Evolutionary conservation across 169 alveolate genomes (phyloP).

Genomic region (Babesia caballi): DNA sequence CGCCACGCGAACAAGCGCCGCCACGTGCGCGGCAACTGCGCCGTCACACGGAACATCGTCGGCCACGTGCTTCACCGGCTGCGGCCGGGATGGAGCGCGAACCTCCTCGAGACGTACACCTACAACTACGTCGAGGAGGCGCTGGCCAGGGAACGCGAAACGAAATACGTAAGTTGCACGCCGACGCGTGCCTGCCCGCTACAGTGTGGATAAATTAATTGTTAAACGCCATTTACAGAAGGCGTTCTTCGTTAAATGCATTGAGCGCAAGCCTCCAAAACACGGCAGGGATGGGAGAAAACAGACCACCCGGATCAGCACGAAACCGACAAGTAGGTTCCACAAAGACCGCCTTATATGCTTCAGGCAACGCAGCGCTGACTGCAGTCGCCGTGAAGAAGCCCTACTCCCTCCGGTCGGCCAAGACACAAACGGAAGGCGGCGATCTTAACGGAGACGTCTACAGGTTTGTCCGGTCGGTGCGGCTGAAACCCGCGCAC

Average conservation of each 20-base stretch:
- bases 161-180: slow-evolving; percentile 1
- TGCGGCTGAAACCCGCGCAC: not conserved
- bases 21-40: not conserved
- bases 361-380: too few relatives aligned
- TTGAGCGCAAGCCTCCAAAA: not conserved
- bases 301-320: too few relatives aligned
- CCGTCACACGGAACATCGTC: not conserved
- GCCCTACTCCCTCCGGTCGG: not conserved
- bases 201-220: too few relatives aligned
- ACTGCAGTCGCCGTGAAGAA: too few relatives aligned
- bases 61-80: not conserved
- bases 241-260: not conserved
- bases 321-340: too few relatives aligned
- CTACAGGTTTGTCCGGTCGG: not conserved
- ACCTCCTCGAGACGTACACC: not conserved
- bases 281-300: too few relatives aligned
- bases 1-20: not conserved
- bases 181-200: too few relatives aligned
- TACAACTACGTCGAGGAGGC: not conserved
- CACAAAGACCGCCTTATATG: too few relatives aligned
- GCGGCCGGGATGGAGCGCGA: not conserved
- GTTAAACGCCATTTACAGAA: not conserved
- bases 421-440: not conserved
- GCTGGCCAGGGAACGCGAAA: not conserved
- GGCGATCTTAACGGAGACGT: not conserved